Percentiles rank a stretch among this genome's conserved stretches.
These are phyloP conservation scores for Bryoglossum gracile DNA, from an alignment of 495 filamentous ascomycete genomes.

Conservation along the genomic window DNA sequence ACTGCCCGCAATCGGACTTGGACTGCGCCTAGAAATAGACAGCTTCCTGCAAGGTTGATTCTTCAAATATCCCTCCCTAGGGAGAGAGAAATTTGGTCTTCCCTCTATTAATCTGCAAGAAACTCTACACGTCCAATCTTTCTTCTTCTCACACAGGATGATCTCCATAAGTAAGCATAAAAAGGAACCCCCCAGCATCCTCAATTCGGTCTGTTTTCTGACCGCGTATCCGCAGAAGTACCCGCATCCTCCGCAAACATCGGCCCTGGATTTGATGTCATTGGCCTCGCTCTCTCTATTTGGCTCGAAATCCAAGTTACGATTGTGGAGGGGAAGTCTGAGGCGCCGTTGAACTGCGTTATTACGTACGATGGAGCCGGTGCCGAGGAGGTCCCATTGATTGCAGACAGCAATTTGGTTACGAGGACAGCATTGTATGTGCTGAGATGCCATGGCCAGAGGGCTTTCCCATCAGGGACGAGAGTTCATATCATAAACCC, in stretches of 20 bases:
- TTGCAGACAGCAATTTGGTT: conserved; percentile 79
- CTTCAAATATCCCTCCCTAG: too few relatives aligned
- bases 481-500: conserved; percentile 87
- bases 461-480: conserved; percentile 76
- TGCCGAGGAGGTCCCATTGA: conserved; percentile 63
- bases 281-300: conserved; percentile 86
- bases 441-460: conserved; percentile 78
- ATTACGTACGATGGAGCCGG: conserved; percentile 85
- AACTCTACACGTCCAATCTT: too few relatives aligned
- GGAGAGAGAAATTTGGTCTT: too few relatives aligned
- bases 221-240: conserved; percentile 20
- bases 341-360: conserved; percentile 69
- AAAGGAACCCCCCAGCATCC: too few relatives aligned
- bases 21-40: neutral
- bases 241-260: conserved; percentile 96
- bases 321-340: conserved; percentile 48
- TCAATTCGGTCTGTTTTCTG: too few relatives aligned
- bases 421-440: conserved; percentile 89
- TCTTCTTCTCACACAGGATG: too few relatives aligned
- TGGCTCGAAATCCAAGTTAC: conserved; percentile 79
- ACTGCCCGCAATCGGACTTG: neutral
- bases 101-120: too few relatives aligned
- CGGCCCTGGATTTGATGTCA: conserved; percentile 93
- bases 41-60: too few relatives aligned
- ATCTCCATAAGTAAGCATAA: conserved; percentile 25